A percentile compares a stretch with the other conserved stretches of the same genome.
Evolutionary conservation across 176 grass and related monocot species (phyloP).

Genomic region (Calamus simplicifolius): DNA sequence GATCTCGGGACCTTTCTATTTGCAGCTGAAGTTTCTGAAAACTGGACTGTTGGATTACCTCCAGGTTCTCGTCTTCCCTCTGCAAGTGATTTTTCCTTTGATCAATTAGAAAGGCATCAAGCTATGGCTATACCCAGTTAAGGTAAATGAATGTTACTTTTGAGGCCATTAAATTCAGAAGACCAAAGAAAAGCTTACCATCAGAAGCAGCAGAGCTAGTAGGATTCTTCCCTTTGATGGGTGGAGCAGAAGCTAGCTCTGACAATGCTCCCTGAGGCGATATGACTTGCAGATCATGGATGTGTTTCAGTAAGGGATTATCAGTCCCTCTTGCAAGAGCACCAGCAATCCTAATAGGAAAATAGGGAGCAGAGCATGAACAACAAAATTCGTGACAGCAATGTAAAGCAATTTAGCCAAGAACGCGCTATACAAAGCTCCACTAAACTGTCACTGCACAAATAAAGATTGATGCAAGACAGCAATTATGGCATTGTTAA

Average conservation of each 20-base stretch:
- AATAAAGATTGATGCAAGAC: no score
- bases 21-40: slow-evolving; percentile 26
- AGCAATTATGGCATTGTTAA: no score
- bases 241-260: slow-evolving; percentile 21
- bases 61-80: slow-evolving; percentile 6
- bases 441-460: no score
- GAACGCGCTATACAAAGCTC: no score
- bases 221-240: slow-evolving; percentile 38
- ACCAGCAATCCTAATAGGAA: slow-evolving; percentile 30
- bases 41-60: background rate
- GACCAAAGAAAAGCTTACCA: slow-evolving; percentile 25
- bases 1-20: slow-evolving; percentile 49
- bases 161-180: no score
- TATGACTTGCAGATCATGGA: slow-evolving; percentile 23
- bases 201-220: slow-evolving; percentile 35
- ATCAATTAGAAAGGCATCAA: no score
- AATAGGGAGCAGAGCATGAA: slow-evolving; percentile 9
- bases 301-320: slow-evolving; percentile 35
- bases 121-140: no score
- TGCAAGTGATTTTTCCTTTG: slow-evolving; percentile 3
- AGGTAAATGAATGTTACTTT: no score
- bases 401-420: no score
- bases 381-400: no score
- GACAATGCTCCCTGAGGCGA: slow-evolving; percentile 18
- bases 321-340: slow-evolving; percentile 30